These are phyloP conservation scores for Calonectria hongkongensis DNA, from an alignment of 2,329 filamentous ascomycete genomes.

Conservation along the genomic window DNA sequence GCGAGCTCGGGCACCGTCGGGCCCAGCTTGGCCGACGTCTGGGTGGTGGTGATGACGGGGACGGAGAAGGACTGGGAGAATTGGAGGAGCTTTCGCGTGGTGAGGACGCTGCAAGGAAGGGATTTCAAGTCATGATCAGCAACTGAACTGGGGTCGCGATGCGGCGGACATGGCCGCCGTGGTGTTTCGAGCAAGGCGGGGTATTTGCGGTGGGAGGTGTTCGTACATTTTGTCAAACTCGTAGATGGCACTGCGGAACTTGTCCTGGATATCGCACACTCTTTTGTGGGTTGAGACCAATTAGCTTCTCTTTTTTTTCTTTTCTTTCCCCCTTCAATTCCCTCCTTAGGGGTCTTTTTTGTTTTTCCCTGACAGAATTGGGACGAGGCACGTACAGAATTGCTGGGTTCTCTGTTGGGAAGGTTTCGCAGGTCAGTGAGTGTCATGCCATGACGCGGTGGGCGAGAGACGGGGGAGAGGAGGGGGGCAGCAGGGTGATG, in stretches of 20 bases:
- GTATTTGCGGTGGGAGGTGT: neutral
- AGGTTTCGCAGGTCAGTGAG: conserved; percentile 36
- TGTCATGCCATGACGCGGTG: conserved; percentile 1
- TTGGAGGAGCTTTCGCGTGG: conserved; percentile 80
- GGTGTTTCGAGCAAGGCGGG: conserved; percentile 29
- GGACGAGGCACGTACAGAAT: conserved; percentile 66
- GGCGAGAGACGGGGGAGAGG: neutral
- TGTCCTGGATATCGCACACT: conserved; percentile 96
- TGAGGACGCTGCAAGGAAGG: conserved; percentile 72
- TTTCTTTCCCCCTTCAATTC: no score
- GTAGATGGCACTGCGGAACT: conserved; percentile 88
- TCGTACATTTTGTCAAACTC: conserved; percentile 88
- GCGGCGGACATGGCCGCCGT: conserved; percentile 36
- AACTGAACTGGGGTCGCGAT: neutral
- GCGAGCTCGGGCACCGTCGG: conserved; percentile 84
- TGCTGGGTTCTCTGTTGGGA: conserved; percentile 65
- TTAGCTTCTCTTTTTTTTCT: conserved; percentile 6
- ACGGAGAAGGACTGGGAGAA: conserved; percentile 80
- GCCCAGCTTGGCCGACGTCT: conserved; percentile 86
- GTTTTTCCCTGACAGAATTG: neutral
- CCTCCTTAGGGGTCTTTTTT: neutral
- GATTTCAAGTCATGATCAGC: conserved; percentile 20
- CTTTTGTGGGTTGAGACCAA: conserved; percentile 70
- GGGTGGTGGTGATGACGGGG: conserved; percentile 90
- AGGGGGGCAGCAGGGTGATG: neutral